phyloP scores from a whole-genome alignment of 2,329 filamentous ascomycete genomes.

The Anisogramma anomala region DNA sequence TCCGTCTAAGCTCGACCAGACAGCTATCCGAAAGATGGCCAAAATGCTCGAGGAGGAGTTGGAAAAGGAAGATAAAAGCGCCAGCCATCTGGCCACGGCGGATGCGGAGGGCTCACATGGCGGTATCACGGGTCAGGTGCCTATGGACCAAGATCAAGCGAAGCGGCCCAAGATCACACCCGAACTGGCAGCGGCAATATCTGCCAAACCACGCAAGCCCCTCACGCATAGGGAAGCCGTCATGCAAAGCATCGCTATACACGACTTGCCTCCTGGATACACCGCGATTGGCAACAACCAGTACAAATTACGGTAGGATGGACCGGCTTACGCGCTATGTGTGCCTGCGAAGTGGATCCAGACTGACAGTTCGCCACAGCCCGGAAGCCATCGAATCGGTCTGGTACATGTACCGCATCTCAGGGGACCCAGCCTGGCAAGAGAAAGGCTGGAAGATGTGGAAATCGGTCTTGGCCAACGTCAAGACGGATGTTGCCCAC shows the following conservation, averaged over 20 bases:
- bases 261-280: slow-evolving; percentile 40
- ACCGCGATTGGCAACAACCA: slow-evolving; percentile 30
- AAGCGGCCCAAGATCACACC: slow-evolving; percentile 6
- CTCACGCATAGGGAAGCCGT: slow-evolving; percentile 45
- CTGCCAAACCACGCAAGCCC: slow-evolving; percentile 28
- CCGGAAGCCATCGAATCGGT: slow-evolving; percentile 82
- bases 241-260: slow-evolving; percentile 29
- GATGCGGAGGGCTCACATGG: slow-evolving; percentile 15
- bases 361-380: slow-evolving; percentile 28
- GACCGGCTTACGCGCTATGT: background rate
- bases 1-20: slow-evolving; percentile 6
- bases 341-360: background rate
- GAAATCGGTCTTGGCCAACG: slow-evolving; percentile 53
- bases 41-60: slow-evolving; percentile 17
- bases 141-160: slow-evolving; percentile 19
- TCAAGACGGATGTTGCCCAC: slow-evolving; percentile 54
- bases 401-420: slow-evolving; percentile 85
- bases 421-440: slow-evolving; percentile 61
- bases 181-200: slow-evolving; percentile 10
- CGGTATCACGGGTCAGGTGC: slow-evolving; percentile 17
- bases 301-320: slow-evolving; percentile 52
- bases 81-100: slow-evolving; percentile 4
- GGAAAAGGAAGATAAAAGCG: too few species aligned
- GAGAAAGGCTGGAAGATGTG: slow-evolving; percentile 87
- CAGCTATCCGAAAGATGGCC: slow-evolving; percentile 16